Base-by-base conservation (phyloP, 176 grass and related monocot species). In the Bonia amplexicaulis region DNA sequence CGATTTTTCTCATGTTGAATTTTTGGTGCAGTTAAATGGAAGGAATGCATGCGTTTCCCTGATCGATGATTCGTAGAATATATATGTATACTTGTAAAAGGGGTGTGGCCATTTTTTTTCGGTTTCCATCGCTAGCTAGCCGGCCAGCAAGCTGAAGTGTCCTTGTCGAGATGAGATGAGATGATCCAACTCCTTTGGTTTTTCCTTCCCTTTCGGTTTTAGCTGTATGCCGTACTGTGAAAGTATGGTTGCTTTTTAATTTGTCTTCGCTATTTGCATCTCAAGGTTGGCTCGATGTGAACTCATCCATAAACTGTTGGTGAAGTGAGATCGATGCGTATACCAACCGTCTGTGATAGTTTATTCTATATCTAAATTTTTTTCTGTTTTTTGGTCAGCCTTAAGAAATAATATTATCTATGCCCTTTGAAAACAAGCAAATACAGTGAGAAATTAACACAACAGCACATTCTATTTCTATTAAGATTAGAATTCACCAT, bases 151-250 rank as follows among this genome's bases (percentile, higher is more conserved):
- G 54, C 42, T 10, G 4, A 85, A 75, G 49, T 51, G 84, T 87
- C 88, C 73, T 69, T 87, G 51, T 87, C 89, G 11, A 87, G 85
- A 87, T 83, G 69, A 90, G 74, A 90, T 79, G 80, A 87, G 79
- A 57, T 48, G 79, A 80, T 62, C 60, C 3, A 61, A 90, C 75
- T 61, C 74, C 45, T 68, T 58, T 54, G 46, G 44, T 63, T 68
- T 57, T 46, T 7, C 80, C 73, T 74, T 69, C 47, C 42, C 25
- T 78, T 79, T 48, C 89, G 68, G 10, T 37, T 83, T 39, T 79
- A 68, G 68, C 69, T 80, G 42, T 33, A 74, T 53, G 80, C 68
- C 60, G 80, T 84, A 87, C 60, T 44, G 41, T 80, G 74, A 71
- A 85, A 82, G 78, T 71, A 77, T 76, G 64, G 20, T 31, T 63